These are phyloP conservation scores for Brettanomyces naardenensis DNA, from an alignment of 805 yeast species.

Conservation along the genomic window DNA sequence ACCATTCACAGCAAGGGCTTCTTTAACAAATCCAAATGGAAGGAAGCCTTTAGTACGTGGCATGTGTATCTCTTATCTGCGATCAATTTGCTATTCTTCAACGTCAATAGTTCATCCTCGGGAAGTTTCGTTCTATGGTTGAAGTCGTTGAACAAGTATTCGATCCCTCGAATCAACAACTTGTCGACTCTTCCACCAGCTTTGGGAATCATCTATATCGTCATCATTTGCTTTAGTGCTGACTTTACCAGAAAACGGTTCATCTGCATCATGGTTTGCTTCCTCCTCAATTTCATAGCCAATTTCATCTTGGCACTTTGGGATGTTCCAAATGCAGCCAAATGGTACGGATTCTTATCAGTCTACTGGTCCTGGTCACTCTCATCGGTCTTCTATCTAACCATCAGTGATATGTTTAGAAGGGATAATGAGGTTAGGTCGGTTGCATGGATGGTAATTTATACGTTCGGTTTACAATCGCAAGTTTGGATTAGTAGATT, in stretches of 20 bases:
- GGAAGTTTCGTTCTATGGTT: conserved; percentile 43
- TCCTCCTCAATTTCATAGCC: conserved; percentile 45
- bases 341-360: too few species aligned
- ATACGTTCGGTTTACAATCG: too few species aligned
- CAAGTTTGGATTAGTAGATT: conserved; percentile 27
- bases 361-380: too few species aligned
- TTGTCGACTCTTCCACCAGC: conserved; percentile 51
- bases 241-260: conserved; percentile 47
- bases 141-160: background rate
- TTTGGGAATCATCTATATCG: conserved; percentile 44
- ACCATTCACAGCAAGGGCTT: conserved; percentile 21
- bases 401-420: too few species aligned
- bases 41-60: conserved; percentile 45
- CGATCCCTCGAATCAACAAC: conserved; percentile 28
- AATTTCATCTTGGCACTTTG: conserved; percentile 50
- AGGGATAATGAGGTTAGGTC: too few species aligned
- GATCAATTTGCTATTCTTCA: conserved; percentile 55
- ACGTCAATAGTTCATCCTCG: conserved; percentile 48
- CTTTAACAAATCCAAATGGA: conserved; percentile 43
- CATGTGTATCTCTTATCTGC: conserved; percentile 48
- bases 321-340: conserved; percentile 51
- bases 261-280: conserved; percentile 46
- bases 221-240: conserved; percentile 40
- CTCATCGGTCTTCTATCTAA: too few species aligned
- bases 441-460: too few species aligned